Evolutionary conservation across 2,329 filamentous ascomycete species (phyloP).

Genomic region (Venturia nashicola): DNA sequence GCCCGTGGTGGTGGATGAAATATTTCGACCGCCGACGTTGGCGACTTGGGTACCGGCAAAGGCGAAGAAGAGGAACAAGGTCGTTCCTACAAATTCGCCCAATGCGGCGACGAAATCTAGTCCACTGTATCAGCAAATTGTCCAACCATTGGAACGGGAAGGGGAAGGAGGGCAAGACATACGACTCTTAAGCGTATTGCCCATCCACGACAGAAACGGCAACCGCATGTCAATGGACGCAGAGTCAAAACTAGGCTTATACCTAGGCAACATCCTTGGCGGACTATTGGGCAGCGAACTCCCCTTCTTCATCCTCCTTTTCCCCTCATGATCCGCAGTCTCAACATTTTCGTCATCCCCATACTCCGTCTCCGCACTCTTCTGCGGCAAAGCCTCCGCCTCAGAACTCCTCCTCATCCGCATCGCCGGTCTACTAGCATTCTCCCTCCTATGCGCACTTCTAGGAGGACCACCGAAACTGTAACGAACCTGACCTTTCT

Average conservation of each 20-base stretch:
- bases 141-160: background rate
- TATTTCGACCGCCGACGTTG: conserved; percentile 6
- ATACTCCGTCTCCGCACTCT: background rate
- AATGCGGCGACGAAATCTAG: conserved; percentile 23
- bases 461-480: background rate
- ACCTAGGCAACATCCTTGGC: background rate
- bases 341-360: conserved; percentile 4
- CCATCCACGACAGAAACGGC: conserved; percentile 8
- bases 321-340: background rate
- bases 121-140: background rate
- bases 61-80: conserved; percentile 11
- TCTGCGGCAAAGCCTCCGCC: background rate
- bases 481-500: background rate
- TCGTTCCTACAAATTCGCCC: conserved; percentile 11
- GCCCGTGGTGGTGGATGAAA: background rate
- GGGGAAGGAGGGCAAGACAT: background rate
- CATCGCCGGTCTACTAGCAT: background rate
- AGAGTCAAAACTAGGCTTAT: background rate
- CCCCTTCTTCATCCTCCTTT: background rate
- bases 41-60: conserved; percentile 16
- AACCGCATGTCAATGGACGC: background rate
- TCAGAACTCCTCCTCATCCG: background rate
- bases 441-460: background rate
- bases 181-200: conserved; percentile 5
- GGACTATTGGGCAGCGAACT: background rate